Evolutionary conservation across 768 basidiomycete species (phyloP), one percentile per base, ranked within the genome.

Genomic region (Kwoniella shandongensis): DNA sequence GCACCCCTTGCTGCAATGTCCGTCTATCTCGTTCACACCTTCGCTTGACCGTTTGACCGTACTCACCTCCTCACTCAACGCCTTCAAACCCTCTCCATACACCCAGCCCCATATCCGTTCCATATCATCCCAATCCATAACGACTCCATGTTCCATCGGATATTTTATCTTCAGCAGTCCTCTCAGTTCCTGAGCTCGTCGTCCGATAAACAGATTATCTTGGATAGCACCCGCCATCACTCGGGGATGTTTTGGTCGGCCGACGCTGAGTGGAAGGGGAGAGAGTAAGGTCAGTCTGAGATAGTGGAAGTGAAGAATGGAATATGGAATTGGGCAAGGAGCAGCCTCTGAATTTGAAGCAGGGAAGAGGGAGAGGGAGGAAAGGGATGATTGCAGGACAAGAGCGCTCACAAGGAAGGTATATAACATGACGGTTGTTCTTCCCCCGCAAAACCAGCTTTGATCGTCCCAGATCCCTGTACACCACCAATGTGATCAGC

Each of bases 51-150:
- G 6, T 18, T 42, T 42, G 41, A 42, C n/a, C n/a, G n/a, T n/a
- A 67, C 81, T 57, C 61, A 94, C 94, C 85, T 98, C 94, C 81
- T 98, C 96, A 73, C 91, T 93, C 66, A 97, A 80, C 4, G 93
- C 96, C 20, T 90, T 89, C 42, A 98, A 80, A 73, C 96, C 94
- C 74, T 98, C 92, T 20, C 89, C 86, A 74, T 97, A 99, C 44
- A 98, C 88, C 87, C 91, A 93, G 64, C 83, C 88, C 96, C 96
- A 99, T 82, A 99, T 97, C 59, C 89, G 85, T 77, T 99, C 96
- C 96, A 99, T 99, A 74, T 99, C 96, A 74, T 99, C 96, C 94
- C 96, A 99, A 80, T 99, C 91, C 35, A 89, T 94, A 27, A 99
- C 96, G 58, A 99, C 92, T 12, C 96, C 96, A 76, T 98, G 96